Conservation (phyloP, 2,329 filamentous ascomycete species). For the Verticillium nubilum region DNA sequence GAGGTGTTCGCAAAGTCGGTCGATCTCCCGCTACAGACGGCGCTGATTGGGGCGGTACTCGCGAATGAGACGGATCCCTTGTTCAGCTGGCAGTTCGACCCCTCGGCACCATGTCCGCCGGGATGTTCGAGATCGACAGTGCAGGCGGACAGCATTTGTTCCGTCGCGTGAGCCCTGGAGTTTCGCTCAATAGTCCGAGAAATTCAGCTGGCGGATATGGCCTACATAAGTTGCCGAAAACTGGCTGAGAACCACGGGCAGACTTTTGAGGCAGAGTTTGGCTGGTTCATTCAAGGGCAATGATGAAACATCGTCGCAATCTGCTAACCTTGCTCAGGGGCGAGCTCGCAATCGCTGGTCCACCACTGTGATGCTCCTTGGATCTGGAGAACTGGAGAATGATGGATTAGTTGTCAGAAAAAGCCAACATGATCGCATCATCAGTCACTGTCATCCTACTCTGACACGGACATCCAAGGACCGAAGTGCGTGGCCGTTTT, state of each 20-base stretch:
- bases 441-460: background rate
- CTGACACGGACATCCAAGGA: background rate
- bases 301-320: background rate
- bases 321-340: background rate
- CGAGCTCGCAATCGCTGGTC: background rate
- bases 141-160: background rate
- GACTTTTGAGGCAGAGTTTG: background rate
- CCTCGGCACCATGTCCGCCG: constrained; percentile 4
- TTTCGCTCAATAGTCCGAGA: background rate
- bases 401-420: too few species aligned
- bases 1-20: constrained; percentile 40
- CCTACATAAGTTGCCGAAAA: background rate
- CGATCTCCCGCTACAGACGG: constrained; percentile 26
- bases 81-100: constrained; percentile 49
- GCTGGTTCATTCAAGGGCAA: background rate
- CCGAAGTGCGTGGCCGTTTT: background rate
- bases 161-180: background rate
- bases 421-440: too few species aligned
- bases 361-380: background rate
- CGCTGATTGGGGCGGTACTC: constrained; percentile 38
- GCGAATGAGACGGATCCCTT: constrained; percentile 47
- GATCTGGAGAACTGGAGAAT: too few species aligned
- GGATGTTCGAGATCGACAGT: constrained; percentile 5
- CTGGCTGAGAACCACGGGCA: background rate
- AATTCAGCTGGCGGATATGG: background rate